Conservation (phyloP, 1,139 yeast species). For the Eremothecium cymbalariae region DNA sequence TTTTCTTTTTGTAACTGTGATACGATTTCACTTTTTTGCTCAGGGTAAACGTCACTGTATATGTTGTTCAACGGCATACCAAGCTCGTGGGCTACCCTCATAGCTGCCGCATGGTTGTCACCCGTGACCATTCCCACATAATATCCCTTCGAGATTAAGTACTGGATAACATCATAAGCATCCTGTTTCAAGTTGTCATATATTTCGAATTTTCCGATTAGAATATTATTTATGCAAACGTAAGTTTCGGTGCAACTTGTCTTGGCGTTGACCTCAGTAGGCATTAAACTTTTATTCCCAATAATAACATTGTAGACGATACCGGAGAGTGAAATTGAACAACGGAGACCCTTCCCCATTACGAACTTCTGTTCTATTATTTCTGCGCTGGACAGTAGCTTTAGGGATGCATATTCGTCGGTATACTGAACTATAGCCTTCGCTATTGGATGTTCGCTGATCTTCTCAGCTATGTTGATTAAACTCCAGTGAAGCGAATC, state of each 20-base stretch:
- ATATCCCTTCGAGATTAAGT: conserved; percentile 47
- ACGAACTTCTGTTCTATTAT: conserved; percentile 42
- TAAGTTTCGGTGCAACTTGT: conserved; percentile 31
- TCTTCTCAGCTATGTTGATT: conserved; percentile 53
- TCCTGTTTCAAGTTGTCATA: conserved; percentile 65
- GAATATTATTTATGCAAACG: conserved; percentile 45
- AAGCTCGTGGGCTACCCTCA: conserved; percentile 53
- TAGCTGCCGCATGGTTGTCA: conserved; percentile 60
- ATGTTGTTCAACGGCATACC: conserved; percentile 60
- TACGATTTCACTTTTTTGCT: conserved; percentile 65
- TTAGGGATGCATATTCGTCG: conserved; percentile 10
- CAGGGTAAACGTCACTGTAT: conserved; percentile 72
- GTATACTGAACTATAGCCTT: conserved; percentile 41
- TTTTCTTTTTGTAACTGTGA: conserved; percentile 43
- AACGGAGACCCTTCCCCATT: conserved; percentile 63
- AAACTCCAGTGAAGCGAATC: conserved; percentile 15
- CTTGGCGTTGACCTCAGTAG: conserved; percentile 15
- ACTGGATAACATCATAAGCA: conserved; percentile 51
- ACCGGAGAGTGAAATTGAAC: conserved; percentile 28
- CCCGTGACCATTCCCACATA: conserved; percentile 90
- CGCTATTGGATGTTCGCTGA: conserved; percentile 42
- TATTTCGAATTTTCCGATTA: conserved; percentile 59
- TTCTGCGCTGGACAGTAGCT: conserved; percentile 22
- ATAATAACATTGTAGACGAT: conserved; percentile 36
- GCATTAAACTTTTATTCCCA: conserved; percentile 51